Percentiles rank a stretch among this genome's conserved stretches.
Evolutionary conservation across 2,329 filamentous ascomycete species (phyloP).

Genomic region (Onygenales sp.): DNA sequence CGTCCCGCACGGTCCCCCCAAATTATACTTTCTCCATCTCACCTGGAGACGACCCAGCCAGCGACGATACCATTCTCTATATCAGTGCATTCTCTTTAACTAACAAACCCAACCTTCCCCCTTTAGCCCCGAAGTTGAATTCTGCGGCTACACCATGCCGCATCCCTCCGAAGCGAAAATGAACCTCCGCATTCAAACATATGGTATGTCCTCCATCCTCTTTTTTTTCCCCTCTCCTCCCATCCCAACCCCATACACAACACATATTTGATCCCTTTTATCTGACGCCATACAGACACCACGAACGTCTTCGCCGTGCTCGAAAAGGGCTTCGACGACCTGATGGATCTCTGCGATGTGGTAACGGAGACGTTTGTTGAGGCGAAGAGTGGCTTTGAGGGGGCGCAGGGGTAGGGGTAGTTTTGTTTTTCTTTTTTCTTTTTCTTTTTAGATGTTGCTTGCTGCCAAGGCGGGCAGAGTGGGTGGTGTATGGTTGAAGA

Average conservation of each 20-base stretch:
- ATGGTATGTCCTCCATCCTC: constrained; percentile 53
- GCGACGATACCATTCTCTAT: too few relatives aligned
- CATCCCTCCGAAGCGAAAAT: constrained; percentile 94
- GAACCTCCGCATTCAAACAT: constrained; percentile 96
- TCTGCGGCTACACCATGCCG: constrained; percentile 95
- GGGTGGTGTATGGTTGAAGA: too few relatives aligned
- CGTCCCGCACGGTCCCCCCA: too few relatives aligned
- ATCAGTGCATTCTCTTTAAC: background rate
- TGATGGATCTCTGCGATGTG: constrained; percentile 87
- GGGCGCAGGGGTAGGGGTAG: constrained; percentile 15
- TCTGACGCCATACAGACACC: constrained; percentile 45
- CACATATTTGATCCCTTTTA: too few relatives aligned
- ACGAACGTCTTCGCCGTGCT: constrained; percentile 76
- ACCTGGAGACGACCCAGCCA: too few relatives aligned
- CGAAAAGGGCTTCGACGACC: constrained; percentile 78
- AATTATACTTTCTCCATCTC: too few relatives aligned
- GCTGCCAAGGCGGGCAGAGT: too few relatives aligned
- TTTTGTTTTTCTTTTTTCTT: background rate
- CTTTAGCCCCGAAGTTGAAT: constrained; percentile 81
- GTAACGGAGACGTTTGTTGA: constrained; percentile 80
- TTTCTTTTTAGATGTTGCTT: background rate
- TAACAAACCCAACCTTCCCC: background rate
- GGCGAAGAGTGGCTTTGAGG: constrained; percentile 54
- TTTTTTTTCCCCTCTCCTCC: background rate
- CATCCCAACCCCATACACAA: background rate